Evolutionary conservation across 148 eudicot genomes (phyloP).

Genomic region (Fagopyrum homotropicum): DNA sequence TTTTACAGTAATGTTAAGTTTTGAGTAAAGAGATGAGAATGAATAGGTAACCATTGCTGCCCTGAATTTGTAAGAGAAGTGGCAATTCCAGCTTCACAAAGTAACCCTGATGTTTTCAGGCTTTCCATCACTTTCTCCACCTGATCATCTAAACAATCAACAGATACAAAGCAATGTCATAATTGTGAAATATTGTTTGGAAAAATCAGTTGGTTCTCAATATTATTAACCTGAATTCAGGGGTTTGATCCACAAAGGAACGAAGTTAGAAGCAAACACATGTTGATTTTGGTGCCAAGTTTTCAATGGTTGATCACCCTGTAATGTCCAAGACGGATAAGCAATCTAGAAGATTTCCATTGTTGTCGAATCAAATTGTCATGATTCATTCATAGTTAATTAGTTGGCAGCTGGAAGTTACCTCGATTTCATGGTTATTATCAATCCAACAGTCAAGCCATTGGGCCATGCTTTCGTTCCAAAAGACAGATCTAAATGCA

Average conservation of each 20-base stretch:
- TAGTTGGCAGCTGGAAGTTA: constrained; percentile 10
- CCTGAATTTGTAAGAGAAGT: constrained; percentile 72
- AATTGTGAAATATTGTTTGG: neutral
- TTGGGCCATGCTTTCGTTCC: constrained; percentile 76
- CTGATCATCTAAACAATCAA: constrained; percentile 33
- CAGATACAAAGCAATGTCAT: neutral
- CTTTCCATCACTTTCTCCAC: constrained; percentile 56
- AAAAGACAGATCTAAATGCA: constrained; percentile 60
- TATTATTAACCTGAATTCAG: constrained; percentile 57
- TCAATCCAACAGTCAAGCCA: constrained; percentile 91
- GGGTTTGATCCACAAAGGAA: constrained; percentile 69
- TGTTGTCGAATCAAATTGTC: constrained; percentile 11
- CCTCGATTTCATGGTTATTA: constrained; percentile 34
- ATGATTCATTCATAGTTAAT: neutral
- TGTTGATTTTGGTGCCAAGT: constrained; percentile 62
- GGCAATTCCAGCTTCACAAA: constrained; percentile 63
- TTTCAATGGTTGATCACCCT: constrained; percentile 30
- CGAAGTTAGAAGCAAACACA: constrained; percentile 72
- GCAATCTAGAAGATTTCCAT: neutral
- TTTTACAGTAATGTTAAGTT: neutral
- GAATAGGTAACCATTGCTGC: constrained; percentile 66
- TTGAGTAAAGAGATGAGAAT: neutral
- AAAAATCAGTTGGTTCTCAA: neutral
- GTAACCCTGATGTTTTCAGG: constrained; percentile 59
- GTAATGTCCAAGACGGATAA: constrained; percentile 17